These are phyloP conservation scores for Pestalotiopsis sp. DNA, from an alignment of 2,329 filamentous ascomycete species.

Conservation along the genomic window DNA sequence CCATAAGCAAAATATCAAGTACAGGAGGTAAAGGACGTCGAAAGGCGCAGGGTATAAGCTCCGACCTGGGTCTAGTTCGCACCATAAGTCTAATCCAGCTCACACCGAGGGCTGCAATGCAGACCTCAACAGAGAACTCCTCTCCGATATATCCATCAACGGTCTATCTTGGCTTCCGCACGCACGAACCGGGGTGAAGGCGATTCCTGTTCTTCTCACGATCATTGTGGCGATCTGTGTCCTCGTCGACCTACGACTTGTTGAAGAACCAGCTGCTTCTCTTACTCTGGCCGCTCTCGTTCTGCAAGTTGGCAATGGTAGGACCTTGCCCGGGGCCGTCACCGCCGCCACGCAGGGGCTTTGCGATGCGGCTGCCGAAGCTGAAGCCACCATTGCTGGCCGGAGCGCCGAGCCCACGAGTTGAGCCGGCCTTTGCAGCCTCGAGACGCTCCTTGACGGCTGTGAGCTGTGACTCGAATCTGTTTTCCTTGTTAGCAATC, in stretches of 20 bases:
- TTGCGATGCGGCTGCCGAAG: constrained; percentile 70
- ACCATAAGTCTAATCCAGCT: constrained; percentile 10
- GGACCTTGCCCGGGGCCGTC: constrained; percentile 53
- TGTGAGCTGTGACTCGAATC: constrained; percentile 95
- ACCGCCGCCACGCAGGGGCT: constrained; percentile 68
- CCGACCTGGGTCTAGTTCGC: background rate
- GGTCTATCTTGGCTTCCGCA: constrained; percentile 3
- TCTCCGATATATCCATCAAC: background rate
- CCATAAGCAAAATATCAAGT: background rate
- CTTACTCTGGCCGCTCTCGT: constrained; percentile 50
- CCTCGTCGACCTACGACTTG: constrained; percentile 45
- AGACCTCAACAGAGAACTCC: constrained; percentile 3
- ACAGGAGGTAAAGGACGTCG: background rate
- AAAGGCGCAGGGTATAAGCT: constrained; percentile 9
- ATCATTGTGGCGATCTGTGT: background rate
- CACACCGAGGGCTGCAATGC: background rate
- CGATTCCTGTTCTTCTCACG: background rate
- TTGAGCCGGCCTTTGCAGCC: constrained; percentile 89
- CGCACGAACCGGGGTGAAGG: background rate
- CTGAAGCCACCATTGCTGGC: constrained; percentile 68
- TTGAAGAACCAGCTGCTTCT: constrained; percentile 77
- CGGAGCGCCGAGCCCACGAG: constrained; percentile 74
- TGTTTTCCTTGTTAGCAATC: constrained; percentile 45
- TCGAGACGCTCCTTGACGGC: constrained; percentile 98
- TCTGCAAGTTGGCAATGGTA: constrained; percentile 61